A percentile compares a stretch with the other conserved stretches of the same genome.
Conservation (phyloP, 257 asterid genomes). For the Solanum ahanhuiri region DNA sequence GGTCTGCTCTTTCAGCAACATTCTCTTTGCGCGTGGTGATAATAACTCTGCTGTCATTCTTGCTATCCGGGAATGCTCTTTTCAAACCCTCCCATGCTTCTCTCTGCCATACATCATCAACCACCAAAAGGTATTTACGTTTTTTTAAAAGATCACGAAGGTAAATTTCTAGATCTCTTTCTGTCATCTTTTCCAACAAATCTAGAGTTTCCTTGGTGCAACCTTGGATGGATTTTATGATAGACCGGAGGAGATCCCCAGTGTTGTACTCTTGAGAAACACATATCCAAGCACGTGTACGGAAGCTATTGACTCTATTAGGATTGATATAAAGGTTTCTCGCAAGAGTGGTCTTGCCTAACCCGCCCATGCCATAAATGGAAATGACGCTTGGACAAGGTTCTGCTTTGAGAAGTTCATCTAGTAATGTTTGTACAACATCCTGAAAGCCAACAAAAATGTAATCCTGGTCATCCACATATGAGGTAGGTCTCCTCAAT, state of each 20-base stretch:
- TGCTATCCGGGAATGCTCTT: no score
- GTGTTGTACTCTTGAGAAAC: background rate
- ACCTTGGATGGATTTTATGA: background rate
- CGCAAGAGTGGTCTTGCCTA: background rate
- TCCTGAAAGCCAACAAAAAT: background rate
- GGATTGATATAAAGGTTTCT: background rate
- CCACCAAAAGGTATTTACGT: no score
- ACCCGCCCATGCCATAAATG: constrained; percentile 7
- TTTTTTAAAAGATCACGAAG: no score
- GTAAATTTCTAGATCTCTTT: background rate
- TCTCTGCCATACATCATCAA: no score
- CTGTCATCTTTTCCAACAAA: background rate
- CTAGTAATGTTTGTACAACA: background rate
- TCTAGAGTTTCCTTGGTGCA: background rate
- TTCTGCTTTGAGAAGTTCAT: background rate
- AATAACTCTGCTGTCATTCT: no score
- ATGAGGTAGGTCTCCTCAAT: background rate
- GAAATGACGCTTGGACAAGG: background rate
- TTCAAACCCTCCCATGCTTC: no score
- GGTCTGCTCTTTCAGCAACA: no score
- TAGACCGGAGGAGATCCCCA: background rate
- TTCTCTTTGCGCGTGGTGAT: no score
- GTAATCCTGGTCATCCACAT: background rate
- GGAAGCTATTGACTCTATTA: background rate
- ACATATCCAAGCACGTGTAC: background rate